Conservation (phyloP, 2,329 filamentous ascomycete genomes). For the Fusarium algeriense region DNA sequence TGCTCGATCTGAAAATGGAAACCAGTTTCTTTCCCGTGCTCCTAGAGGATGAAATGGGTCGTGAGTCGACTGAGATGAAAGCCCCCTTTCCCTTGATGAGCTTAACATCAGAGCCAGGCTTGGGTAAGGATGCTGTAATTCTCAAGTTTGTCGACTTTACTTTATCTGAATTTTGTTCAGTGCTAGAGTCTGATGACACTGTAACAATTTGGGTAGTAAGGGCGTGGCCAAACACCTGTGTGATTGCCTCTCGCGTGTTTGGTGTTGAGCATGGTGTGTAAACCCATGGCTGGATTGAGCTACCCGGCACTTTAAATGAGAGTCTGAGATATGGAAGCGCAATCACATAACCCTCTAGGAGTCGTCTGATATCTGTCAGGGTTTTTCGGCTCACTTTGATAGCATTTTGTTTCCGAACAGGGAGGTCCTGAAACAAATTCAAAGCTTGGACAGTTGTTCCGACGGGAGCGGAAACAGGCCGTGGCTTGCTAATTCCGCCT, state of each 20-base stretch:
- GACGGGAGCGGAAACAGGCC: conserved; percentile 64
- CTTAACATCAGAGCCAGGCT: conserved; percentile 57
- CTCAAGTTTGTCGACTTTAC: conserved; percentile 4
- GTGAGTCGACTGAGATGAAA: conserved; percentile 76
- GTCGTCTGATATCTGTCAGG: conserved; percentile 67
- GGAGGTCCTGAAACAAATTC: conserved; percentile 70
- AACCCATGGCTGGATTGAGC: conserved; percentile 65
- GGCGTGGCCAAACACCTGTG: conserved; percentile 72
- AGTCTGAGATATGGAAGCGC: conserved; percentile 73
- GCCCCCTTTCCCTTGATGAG: conserved; percentile 61
- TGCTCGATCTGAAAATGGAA: conserved; percentile 63
- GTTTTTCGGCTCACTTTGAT: conserved; percentile 69
- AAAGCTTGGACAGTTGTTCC: conserved; percentile 76
- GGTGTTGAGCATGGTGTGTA: conserved; percentile 69
- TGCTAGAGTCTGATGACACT: conserved; percentile 46
- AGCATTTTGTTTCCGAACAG: conserved; percentile 71
- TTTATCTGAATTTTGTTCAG: not conserved
- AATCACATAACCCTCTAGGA: conserved; percentile 74
- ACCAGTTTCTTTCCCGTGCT: conserved; percentile 72
- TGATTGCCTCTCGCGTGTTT: conserved; percentile 67
- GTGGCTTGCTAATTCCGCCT: conserved; percentile 50
- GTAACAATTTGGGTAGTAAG: conserved; percentile 67
- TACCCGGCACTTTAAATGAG: conserved; percentile 69
- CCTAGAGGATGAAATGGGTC: conserved; percentile 69
- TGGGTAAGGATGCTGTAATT: conserved; percentile 66